Conservation (phyloP, 2,329 filamentous ascomycete species). For the Capronia epimyces region DNA sequence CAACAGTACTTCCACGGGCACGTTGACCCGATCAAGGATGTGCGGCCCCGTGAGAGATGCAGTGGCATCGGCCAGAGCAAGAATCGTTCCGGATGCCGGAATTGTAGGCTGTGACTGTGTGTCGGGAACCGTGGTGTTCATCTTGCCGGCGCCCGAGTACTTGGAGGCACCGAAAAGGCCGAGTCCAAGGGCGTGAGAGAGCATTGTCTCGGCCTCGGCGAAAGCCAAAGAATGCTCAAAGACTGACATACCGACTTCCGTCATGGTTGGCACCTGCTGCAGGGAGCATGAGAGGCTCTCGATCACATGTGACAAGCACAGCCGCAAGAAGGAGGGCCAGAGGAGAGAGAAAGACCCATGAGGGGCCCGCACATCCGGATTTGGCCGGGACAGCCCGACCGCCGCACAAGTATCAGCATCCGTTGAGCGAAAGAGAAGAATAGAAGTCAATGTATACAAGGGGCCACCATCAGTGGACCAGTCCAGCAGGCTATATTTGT, state of each 20-base stretch:
- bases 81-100: slow-evolving; percentile 34
- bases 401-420: slow-evolving; percentile 71
- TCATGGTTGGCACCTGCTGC: slow-evolving; percentile 70
- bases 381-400: slow-evolving; percentile 62
- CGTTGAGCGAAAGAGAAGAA: slow-evolving; percentile 65
- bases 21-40: slow-evolving; percentile 76
- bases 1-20: slow-evolving; percentile 79
- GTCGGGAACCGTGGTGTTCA: slow-evolving; percentile 32
- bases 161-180: slow-evolving; percentile 55
- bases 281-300: slow-evolving; percentile 85
- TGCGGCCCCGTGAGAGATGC: slow-evolving; percentile 39
- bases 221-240: slow-evolving; percentile 96
- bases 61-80: slow-evolving; percentile 32
- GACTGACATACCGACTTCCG: slow-evolving; percentile 91
- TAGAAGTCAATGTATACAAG: slow-evolving; percentile 66
- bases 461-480: slow-evolving; percentile 65
- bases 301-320: slow-evolving; percentile 73
- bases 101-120: slow-evolving; percentile 42
- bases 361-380: slow-evolving; percentile 52
- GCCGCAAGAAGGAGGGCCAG: slow-evolving; percentile 47
- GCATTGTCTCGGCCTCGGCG: slow-evolving; percentile 85
- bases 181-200: slow-evolving; percentile 72
- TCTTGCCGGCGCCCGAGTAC: slow-evolving; percentile 14
- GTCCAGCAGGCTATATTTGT: slow-evolving; percentile 61
- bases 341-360: slow-evolving; percentile 68